Evolutionary conservation across 805 yeast species (phyloP), one percentile per base, ranked within the genome.

Genomic region (Wickerhamiella slavikovae): DNA sequence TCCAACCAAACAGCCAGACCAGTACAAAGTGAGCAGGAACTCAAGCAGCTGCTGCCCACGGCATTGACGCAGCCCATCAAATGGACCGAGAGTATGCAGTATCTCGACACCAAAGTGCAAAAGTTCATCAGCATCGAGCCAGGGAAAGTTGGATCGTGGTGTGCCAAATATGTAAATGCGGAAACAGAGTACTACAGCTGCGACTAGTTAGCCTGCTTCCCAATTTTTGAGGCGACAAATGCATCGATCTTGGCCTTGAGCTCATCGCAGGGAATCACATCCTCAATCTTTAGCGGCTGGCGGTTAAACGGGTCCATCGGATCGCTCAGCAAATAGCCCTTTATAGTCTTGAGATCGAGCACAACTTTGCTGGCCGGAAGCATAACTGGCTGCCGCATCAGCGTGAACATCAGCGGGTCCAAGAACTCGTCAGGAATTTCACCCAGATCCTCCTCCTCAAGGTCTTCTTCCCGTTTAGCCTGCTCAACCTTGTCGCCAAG

Each of bases 291-390:
- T 43, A 89, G 59, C 4, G 96, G 96, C 57, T 71, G 64, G 53
- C 99, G 71, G 52, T 85, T 89, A 57, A 89, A 89, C 13, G 99
- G 99, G 57, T 89, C 99, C 0, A 93, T 89, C 1, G 93, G 68
- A 54, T 89, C 96, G 55, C 85, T 79, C 49, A 89, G 63, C 35
- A 89, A 58, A 58, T 89, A 98, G 3, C 93, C 78, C 47, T 82
- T 85, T 42, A 89, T 77, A 2, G 95, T 89, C 22, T 89, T 65
- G 47, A 91, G 61, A 49, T 89, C 99, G 42, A 89, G 79, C 28
- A 71, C 68, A 13, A 83, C 68, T 38, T 68, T 74, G 1, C 94
- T 79, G 6, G 77, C 61, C 6, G 99, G 99, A 42, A 89, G 61
- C n/a, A 66, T 73, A 4, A 89, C 98, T 0, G 99, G 99, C 48